Evolutionary conservation across 257 asterid genomes (phyloP).

Genomic region (Buddleja alternifolia): DNA sequence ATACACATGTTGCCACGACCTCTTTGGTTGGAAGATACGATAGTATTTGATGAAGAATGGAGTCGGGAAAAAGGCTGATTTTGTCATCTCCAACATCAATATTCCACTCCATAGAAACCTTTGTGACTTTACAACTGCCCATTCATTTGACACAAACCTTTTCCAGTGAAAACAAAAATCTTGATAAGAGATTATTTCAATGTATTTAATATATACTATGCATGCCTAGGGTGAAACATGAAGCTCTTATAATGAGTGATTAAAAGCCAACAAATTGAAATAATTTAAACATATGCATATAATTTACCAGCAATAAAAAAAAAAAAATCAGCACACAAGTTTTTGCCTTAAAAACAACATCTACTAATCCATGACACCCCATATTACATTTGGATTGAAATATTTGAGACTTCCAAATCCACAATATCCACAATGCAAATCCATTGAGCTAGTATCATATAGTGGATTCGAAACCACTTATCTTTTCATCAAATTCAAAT

Average conservation of each 20-base stretch:
- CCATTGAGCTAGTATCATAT: too few relatives aligned
- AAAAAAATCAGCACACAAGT: not conserved
- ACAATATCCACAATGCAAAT: too few relatives aligned
- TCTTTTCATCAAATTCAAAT: too few relatives aligned
- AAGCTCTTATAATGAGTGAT: not conserved
- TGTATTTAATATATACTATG: not conserved
- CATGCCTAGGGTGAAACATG: not conserved
- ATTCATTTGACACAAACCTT: slow-evolving; percentile 23
- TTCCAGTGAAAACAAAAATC: slow-evolving; percentile 12
- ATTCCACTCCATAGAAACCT: slow-evolving; percentile 23
- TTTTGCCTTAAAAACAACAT: not conserved
- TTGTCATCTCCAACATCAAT: slow-evolving; percentile 34
- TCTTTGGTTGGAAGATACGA: slow-evolving; percentile 59
- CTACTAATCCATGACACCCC: too few relatives aligned
- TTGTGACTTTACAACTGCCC: slow-evolving; percentile 31
- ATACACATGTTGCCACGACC: slow-evolving; percentile 48
- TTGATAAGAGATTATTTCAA: not conserved
- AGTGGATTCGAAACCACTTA: too few relatives aligned
- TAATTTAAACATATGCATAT: not conserved
- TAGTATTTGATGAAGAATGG: slow-evolving; percentile 52
- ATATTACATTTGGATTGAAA: too few relatives aligned
- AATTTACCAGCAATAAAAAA: not conserved
- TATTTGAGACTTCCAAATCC: too few relatives aligned
- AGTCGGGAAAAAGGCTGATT: slow-evolving; percentile 56
- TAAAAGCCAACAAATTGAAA: not conserved